Evolutionary conservation across 2,329 filamentous ascomycete genomes (phyloP).

Genomic region (Fusarium sp.): DNA sequence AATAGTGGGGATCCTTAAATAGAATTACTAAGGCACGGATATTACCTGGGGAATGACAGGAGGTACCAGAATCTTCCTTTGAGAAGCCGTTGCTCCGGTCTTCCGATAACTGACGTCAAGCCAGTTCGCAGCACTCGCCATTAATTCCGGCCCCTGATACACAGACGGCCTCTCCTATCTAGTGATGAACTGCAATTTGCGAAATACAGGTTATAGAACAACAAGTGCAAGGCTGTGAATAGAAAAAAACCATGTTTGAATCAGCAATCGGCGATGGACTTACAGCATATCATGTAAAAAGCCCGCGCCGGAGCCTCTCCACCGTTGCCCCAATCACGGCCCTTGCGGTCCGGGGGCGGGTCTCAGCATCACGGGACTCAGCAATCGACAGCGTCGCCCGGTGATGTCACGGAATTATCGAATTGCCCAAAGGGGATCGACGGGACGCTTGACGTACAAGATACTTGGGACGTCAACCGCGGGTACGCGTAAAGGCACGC

Average conservation of each 20-base stretch:
- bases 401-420: slow-evolving; percentile 29
- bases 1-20: slow-evolving; percentile 5
- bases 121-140: not conserved
- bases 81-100: slow-evolving; percentile 20
- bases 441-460: slow-evolving; percentile 14
- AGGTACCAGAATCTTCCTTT: slow-evolving; percentile 27
- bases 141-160: slow-evolving; percentile 12
- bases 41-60: not conserved
- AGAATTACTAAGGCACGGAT: not conserved
- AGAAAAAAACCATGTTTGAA: slow-evolving; percentile 4
- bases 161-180: not conserved
- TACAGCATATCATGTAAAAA: slow-evolving; percentile 20
- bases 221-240: not conserved
- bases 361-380: slow-evolving; percentile 1
- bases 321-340: slow-evolving; percentile 37
- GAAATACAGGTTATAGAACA: slow-evolving; percentile 27
- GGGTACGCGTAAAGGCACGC: slow-evolving; percentile 22
- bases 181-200: not conserved
- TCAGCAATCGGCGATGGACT: slow-evolving; percentile 25
- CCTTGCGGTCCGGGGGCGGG: slow-evolving; percentile 28
- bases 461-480: slow-evolving; percentile 14
- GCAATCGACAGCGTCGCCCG: not conserved
- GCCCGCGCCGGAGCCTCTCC: slow-evolving; percentile 33
- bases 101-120: slow-evolving; percentile 40
- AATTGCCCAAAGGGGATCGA: slow-evolving; percentile 18